Percentiles rank a stretch among this genome's conserved stretches.
phyloP scores from a whole-genome alignment of 805 yeast genomes.

The Lipomyces oligophaga region DNA sequence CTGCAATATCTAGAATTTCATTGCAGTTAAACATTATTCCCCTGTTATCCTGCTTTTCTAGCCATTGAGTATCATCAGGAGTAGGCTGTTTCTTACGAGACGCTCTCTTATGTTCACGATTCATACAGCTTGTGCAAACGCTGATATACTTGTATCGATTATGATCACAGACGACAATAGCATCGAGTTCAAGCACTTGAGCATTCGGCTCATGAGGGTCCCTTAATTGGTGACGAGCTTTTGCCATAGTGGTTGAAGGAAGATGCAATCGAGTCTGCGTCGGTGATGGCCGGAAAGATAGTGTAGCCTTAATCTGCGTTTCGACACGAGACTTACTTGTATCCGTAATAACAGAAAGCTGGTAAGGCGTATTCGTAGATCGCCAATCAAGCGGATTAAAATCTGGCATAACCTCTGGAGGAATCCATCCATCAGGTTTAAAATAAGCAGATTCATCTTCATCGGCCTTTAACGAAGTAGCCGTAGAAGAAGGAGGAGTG shows the following conservation, averaged over 20 bases:
- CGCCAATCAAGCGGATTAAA: slow-evolving; percentile 35
- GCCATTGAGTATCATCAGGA: slow-evolving; percentile 74
- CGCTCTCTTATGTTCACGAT: slow-evolving; percentile 91
- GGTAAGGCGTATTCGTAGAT: slow-evolving; percentile 4
- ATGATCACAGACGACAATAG: slow-evolving; percentile 65
- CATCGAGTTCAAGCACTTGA: slow-evolving; percentile 51
- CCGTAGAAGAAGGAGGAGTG: slow-evolving; percentile 2
- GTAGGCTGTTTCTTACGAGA: slow-evolving; percentile 83
- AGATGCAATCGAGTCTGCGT: slow-evolving; percentile 67
- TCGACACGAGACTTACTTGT: slow-evolving; percentile 89
- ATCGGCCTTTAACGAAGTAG: background rate
- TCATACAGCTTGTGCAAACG: slow-evolving; percentile 83
- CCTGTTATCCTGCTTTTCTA: slow-evolving; percentile 66
- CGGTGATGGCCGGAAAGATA: slow-evolving; percentile 73
- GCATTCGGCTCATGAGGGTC: slow-evolving; percentile 32
- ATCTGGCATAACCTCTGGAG: slow-evolving; percentile 24
- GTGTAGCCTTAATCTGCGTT: slow-evolving; percentile 80
- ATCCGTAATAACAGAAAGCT: slow-evolving; percentile 49
- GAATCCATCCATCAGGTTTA: slow-evolving; percentile 23
- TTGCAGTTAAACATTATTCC: slow-evolving; percentile 89
- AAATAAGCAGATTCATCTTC: slow-evolving; percentile 9
- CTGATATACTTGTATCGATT: slow-evolving; percentile 51
- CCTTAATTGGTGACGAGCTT: slow-evolving; percentile 71
- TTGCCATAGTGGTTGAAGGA: slow-evolving; percentile 83
- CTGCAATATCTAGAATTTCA: slow-evolving; percentile 58